Evolutionary conservation across 176 grass and related monocot genomes (phyloP).

Genomic region (Oryza glaberrima): DNA sequence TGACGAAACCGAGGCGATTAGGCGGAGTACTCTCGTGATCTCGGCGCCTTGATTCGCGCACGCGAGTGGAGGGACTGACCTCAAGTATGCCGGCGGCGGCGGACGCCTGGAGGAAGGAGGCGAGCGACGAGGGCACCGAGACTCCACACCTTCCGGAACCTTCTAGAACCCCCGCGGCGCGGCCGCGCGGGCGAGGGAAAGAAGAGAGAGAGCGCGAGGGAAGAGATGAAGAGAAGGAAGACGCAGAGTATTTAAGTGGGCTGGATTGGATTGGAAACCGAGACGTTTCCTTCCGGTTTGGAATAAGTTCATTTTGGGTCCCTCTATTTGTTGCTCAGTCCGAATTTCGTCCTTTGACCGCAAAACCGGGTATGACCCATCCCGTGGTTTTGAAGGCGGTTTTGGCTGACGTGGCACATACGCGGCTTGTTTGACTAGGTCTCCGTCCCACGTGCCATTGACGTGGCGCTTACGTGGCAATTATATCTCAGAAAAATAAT

Average conservation of each 20-base stretch:
- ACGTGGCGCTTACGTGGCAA: too few species aligned
- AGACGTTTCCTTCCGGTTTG: not conserved
- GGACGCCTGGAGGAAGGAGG: not conserved
- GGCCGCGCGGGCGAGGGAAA: not conserved
- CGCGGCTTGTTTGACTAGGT: too few species aligned
- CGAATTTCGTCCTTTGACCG: too few species aligned
- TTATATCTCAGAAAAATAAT: too few species aligned
- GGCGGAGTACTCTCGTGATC: not conserved
- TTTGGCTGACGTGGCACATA: too few species aligned
- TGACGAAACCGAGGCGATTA: not conserved
- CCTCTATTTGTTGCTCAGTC: too few species aligned
- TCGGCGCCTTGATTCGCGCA: not conserved
- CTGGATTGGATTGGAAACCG: not conserved
- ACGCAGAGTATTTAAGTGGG: not conserved
- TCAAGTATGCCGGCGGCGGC: not conserved
- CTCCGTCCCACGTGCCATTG: too few species aligned
- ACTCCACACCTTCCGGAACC: not conserved
- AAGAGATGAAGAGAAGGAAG: not conserved
- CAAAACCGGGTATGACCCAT: too few species aligned
- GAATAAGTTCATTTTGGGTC: too few species aligned
- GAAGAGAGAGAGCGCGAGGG: too few species aligned
- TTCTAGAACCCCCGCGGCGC: not conserved
- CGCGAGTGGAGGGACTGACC: not conserved
- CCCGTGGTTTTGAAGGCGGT: too few species aligned
- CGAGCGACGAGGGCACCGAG: not conserved